phyloP scores from a whole-genome alignment of 192 early-diverging fungal genomes.

The Coemansia sp. region DNA sequence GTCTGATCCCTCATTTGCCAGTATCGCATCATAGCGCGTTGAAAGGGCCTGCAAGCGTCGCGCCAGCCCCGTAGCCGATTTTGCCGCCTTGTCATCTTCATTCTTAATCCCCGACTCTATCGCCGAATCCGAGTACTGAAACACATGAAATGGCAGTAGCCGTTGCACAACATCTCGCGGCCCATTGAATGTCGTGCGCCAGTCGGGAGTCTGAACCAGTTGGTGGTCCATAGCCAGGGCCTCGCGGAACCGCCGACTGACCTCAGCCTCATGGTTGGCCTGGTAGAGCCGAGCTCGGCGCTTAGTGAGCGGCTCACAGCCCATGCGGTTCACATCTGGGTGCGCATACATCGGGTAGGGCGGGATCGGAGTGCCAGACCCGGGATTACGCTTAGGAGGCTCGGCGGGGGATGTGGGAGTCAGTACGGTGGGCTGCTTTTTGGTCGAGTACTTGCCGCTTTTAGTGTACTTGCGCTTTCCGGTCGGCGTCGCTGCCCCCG shows the following conservation, averaged over 20 bases:
- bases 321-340: constrained; percentile 18
- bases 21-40: constrained; percentile 19
- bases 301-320: constrained; percentile 14
- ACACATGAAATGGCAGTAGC: constrained; percentile 75
- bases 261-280: constrained; percentile 31
- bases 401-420: constrained; percentile 4
- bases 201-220: constrained; percentile 54
- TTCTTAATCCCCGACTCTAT: constrained; percentile 25
- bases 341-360: constrained; percentile 17
- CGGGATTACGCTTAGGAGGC: not conserved
- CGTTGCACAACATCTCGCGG: constrained; percentile 64
- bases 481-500: constrained; percentile 23
- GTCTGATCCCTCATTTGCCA: constrained; percentile 29
- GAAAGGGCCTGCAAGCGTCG: constrained; percentile 13
- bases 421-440: not conserved
- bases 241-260: constrained; percentile 47
- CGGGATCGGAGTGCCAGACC: not conserved
- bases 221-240: constrained; percentile 60
- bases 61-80: not conserved
- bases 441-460: constrained; percentile 34
- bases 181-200: constrained; percentile 64
- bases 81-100: constrained; percentile 12
- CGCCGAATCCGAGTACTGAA: constrained; percentile 61
- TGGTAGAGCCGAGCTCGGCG: constrained; percentile 22
- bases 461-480: constrained; percentile 47